Evolutionary conservation across 495 filamentous ascomycete species (phyloP), one percentile per base, ranked within the genome.

Genomic region (Hypomontagnella submonticulosa): DNA sequence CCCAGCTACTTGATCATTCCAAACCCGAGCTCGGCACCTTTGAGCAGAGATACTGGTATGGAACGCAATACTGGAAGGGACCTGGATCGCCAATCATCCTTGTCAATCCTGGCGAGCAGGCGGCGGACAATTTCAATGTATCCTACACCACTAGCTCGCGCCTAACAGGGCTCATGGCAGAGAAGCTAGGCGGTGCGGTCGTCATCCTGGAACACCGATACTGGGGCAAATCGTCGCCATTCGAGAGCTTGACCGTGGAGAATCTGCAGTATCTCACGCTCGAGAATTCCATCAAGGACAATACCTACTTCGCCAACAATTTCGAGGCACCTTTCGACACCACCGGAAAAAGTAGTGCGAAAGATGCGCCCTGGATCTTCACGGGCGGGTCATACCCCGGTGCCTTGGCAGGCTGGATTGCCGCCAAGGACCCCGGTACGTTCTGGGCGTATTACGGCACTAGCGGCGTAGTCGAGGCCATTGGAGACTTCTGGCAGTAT

Each of bases 371-470:
- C 4, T 91, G 88, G 88, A 75, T 90, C 8, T 80, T 84, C 51
- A 77, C 78, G 1, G 88, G 88, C 33, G 87, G 87, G 36, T 88
- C 86, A 4, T 91, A 91, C 71, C 80, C 84, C 23, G 88, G 88
- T 49, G 87, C 87, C 4, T 73, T 90, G 52, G 69, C 87, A 3
- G 87, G 82, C 0, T 90, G 88, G 88, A 82, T 82, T 5, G 84
- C 82, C n/a, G 76, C 77, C 1, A 75, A 80, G 15, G 76, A 84
- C 4, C 86, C 87, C 0, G 87, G 86, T 7, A 88, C 86, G 0
- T 88, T 88, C 73, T 90, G 87, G 87, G 87, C 87, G 1, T 89
- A 88, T 61, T 84, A 88, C 63, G 81, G 85, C 19, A 85, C 84
- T 23, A 87, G 83, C 64, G 88, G 84, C 1, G 84, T 85, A 4